These are phyloP conservation scores for Fragilaria radians DNA, from an alignment of 108 stramenopile species.

Conservation along the genomic window DNA sequence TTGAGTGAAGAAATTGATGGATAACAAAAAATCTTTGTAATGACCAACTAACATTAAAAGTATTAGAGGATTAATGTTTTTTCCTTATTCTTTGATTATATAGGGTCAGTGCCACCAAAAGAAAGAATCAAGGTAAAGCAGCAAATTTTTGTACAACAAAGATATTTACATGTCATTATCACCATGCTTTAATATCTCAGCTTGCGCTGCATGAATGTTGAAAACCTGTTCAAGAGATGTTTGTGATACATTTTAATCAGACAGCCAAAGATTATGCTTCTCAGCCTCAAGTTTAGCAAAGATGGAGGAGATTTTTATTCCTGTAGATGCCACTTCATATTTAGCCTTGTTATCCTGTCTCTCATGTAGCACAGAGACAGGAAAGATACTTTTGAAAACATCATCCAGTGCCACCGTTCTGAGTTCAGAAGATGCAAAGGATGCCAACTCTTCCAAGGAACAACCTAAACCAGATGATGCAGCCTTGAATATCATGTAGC, in stretches of 20 bases:
- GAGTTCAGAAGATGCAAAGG: slow-evolving; percentile 26
- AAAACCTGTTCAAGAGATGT: slow-evolving; percentile 49
- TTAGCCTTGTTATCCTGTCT: slow-evolving; percentile 36
- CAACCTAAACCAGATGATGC: slow-evolving; percentile 24
- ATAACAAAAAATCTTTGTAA: no score
- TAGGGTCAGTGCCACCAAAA: no score
- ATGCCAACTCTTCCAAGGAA: slow-evolving; percentile 22
- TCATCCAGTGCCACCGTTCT: slow-evolving; percentile 16
- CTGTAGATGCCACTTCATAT: slow-evolving; percentile 17
- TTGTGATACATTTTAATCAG: slow-evolving; percentile 39
- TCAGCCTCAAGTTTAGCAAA: slow-evolving; percentile 32
- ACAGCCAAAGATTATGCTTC: slow-evolving; percentile 25
- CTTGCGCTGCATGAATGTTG: slow-evolving; percentile 39
- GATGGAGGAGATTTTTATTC: slow-evolving; percentile 28
- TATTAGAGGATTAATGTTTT: no score
- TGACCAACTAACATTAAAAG: no score
- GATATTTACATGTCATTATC: no score
- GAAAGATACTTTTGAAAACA: slow-evolving; percentile 25
- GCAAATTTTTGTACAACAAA: no score
- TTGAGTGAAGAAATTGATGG: no score
- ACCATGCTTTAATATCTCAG: slow-evolving; percentile 22
- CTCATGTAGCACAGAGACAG: slow-evolving; percentile 30
- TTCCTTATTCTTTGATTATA: no score
- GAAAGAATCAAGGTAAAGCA: no score
- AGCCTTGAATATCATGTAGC: slow-evolving; percentile 26